Conservation (phyloP, 805 yeast species). For the Saitoella complicata region DNA sequence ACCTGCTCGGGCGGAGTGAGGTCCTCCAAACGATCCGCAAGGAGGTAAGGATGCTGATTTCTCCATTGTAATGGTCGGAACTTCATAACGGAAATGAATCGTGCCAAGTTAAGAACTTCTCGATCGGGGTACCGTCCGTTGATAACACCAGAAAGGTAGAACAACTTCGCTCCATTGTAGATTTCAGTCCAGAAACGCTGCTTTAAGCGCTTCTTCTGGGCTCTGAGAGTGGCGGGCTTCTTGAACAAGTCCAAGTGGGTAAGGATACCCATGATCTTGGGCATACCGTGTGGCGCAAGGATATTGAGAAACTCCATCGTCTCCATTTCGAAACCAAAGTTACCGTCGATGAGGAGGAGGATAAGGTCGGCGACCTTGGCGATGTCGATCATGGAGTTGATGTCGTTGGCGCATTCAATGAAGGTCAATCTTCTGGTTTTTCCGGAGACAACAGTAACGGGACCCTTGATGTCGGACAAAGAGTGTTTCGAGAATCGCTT, state of each 20-base stretch:
- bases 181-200: conserved; percentile 98
- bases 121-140: conserved; percentile 97
- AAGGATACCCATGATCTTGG: conserved; percentile 85
- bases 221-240: conserved; percentile 72
- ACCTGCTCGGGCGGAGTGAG: conserved; percentile 80
- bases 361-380: conserved; percentile 92
- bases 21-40: conserved; percentile 85
- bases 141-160: conserved; percentile 84
- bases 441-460: conserved; percentile 85
- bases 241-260: conserved; percentile 92
- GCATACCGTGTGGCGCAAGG: conserved; percentile 98
- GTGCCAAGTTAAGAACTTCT: conserved; percentile 75
- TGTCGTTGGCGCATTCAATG: conserved; percentile 80
- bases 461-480: conserved; percentile 77
- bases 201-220: conserved; percentile 80
- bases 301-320: conserved; percentile 95
- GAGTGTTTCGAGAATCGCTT: conserved; percentile 78
- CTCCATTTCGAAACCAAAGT: conserved; percentile 97
- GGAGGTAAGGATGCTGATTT: conserved; percentile 88
- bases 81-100: conserved; percentile 94
- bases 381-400: conserved; percentile 89
- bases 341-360: conserved; percentile 79
- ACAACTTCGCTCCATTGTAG: conserved; percentile 91
- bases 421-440: conserved; percentile 84
- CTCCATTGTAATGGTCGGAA: conserved; percentile 99